A percentile compares a stretch with the other conserved stretches of the same genome.
Conservation (phyloP, 345 rosid genomes). For the Linum tenue region DNA sequence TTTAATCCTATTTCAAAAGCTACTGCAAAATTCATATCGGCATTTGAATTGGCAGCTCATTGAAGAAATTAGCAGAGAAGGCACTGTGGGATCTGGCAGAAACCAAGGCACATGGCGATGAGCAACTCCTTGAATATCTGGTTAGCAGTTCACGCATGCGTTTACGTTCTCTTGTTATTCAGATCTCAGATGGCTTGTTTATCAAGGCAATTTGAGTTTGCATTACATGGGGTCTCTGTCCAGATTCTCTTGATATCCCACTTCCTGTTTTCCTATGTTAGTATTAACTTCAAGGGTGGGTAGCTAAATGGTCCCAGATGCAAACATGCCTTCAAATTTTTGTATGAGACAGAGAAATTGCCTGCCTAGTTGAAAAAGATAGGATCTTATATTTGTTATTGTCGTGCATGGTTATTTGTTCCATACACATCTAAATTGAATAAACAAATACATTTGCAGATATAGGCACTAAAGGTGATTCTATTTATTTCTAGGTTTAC, state of each 20-base stretch:
- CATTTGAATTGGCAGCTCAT: constrained; percentile 35
- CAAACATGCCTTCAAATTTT: too few relatives aligned
- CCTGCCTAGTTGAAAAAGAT: too few relatives aligned
- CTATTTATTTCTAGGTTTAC: constrained; percentile 47
- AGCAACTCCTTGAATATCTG: constrained; percentile 63
- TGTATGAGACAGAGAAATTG: too few relatives aligned
- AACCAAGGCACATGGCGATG: constrained; percentile 55
- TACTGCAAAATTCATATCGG: neutral
- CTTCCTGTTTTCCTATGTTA: too few relatives aligned
- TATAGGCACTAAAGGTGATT: neutral
- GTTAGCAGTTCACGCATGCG: constrained; percentile 25
- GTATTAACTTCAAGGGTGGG: too few relatives aligned
- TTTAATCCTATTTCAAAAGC: constrained; percentile 2
- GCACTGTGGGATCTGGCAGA: constrained; percentile 96
- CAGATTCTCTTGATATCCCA: too few relatives aligned
- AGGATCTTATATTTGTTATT: too few relatives aligned
- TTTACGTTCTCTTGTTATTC: neutral
- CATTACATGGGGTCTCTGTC: too few relatives aligned
- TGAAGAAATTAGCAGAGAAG: constrained; percentile 78
- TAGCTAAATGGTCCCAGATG: too few relatives aligned
- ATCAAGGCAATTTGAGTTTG: too few relatives aligned
- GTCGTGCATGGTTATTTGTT: too few relatives aligned
- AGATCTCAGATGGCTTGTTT: neutral
- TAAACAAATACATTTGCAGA: neutral
- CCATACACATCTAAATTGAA: too few relatives aligned